Evolutionary conservation across 371 early-diverging fungal species (phyloP).

Genomic region (Apophysomyces elegans): DNA sequence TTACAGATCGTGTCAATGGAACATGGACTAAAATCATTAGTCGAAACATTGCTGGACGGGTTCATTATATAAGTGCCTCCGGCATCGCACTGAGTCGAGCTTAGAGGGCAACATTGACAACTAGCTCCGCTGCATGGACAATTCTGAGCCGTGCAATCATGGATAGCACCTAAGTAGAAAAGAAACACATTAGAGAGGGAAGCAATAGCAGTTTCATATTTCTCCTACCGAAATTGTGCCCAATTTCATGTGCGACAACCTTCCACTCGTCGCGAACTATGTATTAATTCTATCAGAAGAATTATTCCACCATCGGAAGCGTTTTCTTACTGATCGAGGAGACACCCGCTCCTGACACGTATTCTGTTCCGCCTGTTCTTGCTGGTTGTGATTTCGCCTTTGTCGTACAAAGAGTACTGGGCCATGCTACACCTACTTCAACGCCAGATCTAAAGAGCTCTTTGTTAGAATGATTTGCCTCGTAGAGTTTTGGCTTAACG

Average conservation of each 20-base stretch:
- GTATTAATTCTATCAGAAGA: not conserved
- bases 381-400: conserved; percentile 41
- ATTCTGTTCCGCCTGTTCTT: conserved; percentile 44
- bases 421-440: conserved; percentile 95
- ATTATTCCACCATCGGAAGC: not conserved
- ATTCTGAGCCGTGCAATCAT: conserved; percentile 67
- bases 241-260: conserved; percentile 95
- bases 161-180: conserved; percentile 47
- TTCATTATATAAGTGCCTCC: conserved; percentile 80
- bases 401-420: conserved; percentile 74
- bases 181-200: not conserved
- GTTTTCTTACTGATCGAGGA: conserved; percentile 69
- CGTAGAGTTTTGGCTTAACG: conserved; percentile 15
- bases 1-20: conserved; percentile 74
- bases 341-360: conserved; percentile 85
- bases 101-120: conserved; percentile 74
- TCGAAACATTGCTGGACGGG: conserved; percentile 76
- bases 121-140: conserved; percentile 65
- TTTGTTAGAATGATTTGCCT: not conserved
- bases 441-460: conserved; percentile 61
- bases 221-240: conserved; percentile 84
- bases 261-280: conserved; percentile 87
- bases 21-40: conserved; percentile 81
- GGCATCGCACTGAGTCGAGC: conserved; percentile 73
- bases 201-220: not conserved